Evolutionary conservation across 257 asterid species (phyloP), one percentile per base, ranked within the genome.

Genomic region (Paraleonurus japonicus): DNA sequence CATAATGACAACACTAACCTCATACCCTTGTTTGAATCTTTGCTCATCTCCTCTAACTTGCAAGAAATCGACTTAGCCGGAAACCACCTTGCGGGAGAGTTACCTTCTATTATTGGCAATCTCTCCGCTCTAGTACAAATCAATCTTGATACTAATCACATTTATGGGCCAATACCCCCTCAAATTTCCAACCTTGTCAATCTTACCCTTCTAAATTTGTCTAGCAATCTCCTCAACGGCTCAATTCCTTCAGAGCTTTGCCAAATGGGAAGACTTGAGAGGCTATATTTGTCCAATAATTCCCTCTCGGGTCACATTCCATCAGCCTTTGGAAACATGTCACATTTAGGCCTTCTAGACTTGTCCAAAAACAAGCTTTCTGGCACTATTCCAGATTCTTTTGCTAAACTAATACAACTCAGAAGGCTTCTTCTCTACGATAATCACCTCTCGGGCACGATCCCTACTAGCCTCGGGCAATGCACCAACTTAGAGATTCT

Each of bases 281-380:
- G 96, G 80, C 82, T 92, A 0, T 82, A 82, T 64, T 63, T 92
- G 13, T 85, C 98, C 7, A 81, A 80, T 43, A 87, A 89, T 28
- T 81, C 81, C 7, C 81, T 92, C 51, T 85, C 90, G 0, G 92
- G 95, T 10, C 71, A 64, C 28, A 89, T 92, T 16, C 95, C 95
- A 3, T 32, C 83, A 0, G 70, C 68, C 48, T 74, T 92, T 13
- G 96, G 98, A 9, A 39, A 81, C 45, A 78, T 86, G 83, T 69
- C 83, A 2, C 96, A 87, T 82, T 78, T 92, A 67, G 98, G 96
- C 33, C 92, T 92, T 57, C 82, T 92, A 1, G 98, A 89, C 75
- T 74, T 89, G 70, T 92, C 98, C 2, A 83, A 73, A 53, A 92
- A 92, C 89, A 82, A 76, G 66, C 92, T 92, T n/a, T 73, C 86